Base-by-base conservation (phyloP, 768 basidiomycete genomes). In the Clavulina sp. region DNA sequence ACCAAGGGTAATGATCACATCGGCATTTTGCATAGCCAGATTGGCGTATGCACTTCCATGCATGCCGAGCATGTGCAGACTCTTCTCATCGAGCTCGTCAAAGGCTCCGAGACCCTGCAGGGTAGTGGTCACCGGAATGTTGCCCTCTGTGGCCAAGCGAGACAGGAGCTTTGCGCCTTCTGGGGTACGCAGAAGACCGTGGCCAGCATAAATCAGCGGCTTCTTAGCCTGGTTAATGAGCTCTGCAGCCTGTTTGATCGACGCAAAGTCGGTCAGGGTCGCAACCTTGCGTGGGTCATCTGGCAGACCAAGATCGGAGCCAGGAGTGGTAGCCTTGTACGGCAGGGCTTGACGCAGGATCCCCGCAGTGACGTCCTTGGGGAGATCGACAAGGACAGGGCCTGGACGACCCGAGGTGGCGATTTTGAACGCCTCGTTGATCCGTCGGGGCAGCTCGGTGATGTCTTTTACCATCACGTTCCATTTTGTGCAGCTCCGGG, bases 401-500 rank as follows among this genome's bases (percentile, higher is more conserved):
- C 95, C 95, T 0, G 95, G 95, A 28, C 95, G 80, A 0, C 95
- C 95, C 4, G 89, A 86, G 1, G 88, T 92, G 13, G 95, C 95
- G 57, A 99, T 97, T 66, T 96, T 95, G 77, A 99, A 97, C 0
- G 95, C 95, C 65, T 99, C 95, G 63, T 96, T 97, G 63, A 97
- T 93, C 53, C 95, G 75, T 40, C 93, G 72, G 13, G 95, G 95
- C 2, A 97, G 74, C 66, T 97, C 95, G 9, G 84, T 66, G 54
- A 97, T 87, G 62, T 92, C 92, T 67, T 96, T 97, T 49, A 97
- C 87, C 91, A 97, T 93, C 55, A 99, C 93, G 63, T 99, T 97
- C 95, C 95, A 97, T 65, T 97, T 99, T 24, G 95, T 97, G 70
- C 95, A 99, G 59, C 81, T 80, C 48, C 93, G 74, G 29, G 92